Base-by-base conservation (phyloP, 345 rosid species). In the Aethionema arabicum region DNA sequence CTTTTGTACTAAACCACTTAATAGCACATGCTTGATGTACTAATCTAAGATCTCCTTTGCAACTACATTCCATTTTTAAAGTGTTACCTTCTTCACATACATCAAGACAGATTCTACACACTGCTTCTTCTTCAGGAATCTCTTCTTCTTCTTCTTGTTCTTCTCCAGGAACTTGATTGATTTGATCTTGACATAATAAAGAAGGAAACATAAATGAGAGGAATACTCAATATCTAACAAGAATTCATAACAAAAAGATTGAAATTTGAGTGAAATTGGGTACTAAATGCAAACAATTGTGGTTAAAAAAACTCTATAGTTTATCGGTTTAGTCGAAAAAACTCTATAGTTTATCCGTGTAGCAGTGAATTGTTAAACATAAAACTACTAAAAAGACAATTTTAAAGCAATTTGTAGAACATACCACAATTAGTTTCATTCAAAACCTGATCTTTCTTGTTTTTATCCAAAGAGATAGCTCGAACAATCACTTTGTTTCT, bases 61-160 rank as follows among this genome's bases (percentile, higher is more conserved):
- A 92, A 58, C 93, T 81, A 80, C 98, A 92, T 73, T 89, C 98
- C 98, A 85, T 85, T 82, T 92, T 92, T 62, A 92, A 83, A 4
- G 93, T 92, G 76, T 87, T 92, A 44, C 79, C 86, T 77, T 89
- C 98, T 55, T 87, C 79, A 39, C 96, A 92, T 45, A 46, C 82
- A 52, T 89, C 98, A 13, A 83, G 76, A 75, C 96, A 92, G 56
- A 92, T 92, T 80, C 96, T 79, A 77, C 98, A 89, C 41, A 83
- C 83, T 3, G 98, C 98, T 72, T 92, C 96, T 76, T 92, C 98
- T 81, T 92, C 98, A 10, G 93, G 91, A 55, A 92, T 92, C 74
- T 92, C 95, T 81, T 89, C 96, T 68, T 87, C 96, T 12, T 80
- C 74, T 42, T 21, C 83, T 74, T 83, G 2, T 21, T 21, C 83